Conservation (phyloP, 116 monocot species). For the Cymodocea nodosa region DNA sequence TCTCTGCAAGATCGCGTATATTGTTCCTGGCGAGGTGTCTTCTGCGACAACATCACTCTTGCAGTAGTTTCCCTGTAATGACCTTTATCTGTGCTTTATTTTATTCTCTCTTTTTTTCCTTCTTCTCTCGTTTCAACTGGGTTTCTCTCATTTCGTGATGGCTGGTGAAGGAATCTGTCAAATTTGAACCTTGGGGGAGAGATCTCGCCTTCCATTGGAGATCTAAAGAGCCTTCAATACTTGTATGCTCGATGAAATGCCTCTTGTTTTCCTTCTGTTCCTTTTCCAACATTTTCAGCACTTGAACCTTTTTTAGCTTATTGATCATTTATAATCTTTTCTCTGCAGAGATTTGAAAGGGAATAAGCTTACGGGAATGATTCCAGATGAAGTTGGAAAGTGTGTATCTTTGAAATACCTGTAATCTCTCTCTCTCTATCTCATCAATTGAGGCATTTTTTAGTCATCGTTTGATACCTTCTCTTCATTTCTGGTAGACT, state of each 20-base stretch:
- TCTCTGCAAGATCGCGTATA: slow-evolving; percentile 11
- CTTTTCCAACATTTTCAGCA: background rate
- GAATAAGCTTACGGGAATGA: slow-evolving; percentile 67
- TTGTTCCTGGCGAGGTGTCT: slow-evolving; percentile 76
- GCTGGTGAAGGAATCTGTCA: slow-evolving; percentile 60
- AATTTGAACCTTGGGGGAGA: slow-evolving; percentile 90
- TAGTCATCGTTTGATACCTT: background rate
- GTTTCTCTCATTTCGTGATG: background rate
- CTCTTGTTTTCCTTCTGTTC: background rate
- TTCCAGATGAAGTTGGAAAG: slow-evolving; percentile 94
- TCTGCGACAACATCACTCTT: slow-evolving; percentile 56
- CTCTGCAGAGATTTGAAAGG: slow-evolving; percentile 11
- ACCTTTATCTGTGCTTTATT: background rate
- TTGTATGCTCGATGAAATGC: slow-evolving; percentile 28
- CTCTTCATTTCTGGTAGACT: background rate
- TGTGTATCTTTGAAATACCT: slow-evolving; percentile 75
- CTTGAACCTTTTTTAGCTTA: background rate
- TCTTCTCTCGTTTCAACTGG: background rate
- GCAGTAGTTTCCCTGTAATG: slow-evolving; percentile 57
- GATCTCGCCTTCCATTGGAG: slow-evolving; percentile 71
- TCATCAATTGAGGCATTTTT: background rate
- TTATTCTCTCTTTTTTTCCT: background rate
- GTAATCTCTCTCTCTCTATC: slow-evolving; percentile 18
- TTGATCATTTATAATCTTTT: background rate
- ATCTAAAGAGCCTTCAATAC: slow-evolving; percentile 58